Conservation (phyloP, 805 yeast species). For the Lachancea dasiensis region DNA sequence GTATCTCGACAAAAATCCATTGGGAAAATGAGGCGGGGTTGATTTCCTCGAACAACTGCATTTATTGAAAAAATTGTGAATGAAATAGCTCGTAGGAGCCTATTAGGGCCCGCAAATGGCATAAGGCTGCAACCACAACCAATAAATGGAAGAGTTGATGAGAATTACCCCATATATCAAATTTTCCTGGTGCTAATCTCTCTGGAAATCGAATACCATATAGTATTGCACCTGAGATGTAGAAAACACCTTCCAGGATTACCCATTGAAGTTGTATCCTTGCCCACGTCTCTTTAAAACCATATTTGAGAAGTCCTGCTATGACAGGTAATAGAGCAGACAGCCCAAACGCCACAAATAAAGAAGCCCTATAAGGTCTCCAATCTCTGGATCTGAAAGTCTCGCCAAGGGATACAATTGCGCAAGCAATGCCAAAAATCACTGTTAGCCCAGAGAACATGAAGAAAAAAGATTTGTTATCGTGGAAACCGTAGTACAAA, state of each 20-base stretch:
- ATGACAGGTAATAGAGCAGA: constrained; percentile 68
- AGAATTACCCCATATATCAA: constrained; percentile 70
- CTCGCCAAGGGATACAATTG: constrained; percentile 55
- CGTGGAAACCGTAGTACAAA: constrained; percentile 44
- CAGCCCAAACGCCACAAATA: constrained; percentile 77
- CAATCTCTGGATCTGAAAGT: constrained; percentile 63
- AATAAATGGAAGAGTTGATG: constrained; percentile 79
- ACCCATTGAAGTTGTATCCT: constrained; percentile 60
- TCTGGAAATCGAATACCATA: constrained; percentile 82
- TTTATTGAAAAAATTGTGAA: constrained; percentile 6
- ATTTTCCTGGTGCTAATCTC: constrained; percentile 52
- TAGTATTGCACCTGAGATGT: constrained; percentile 71
- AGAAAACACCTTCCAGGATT: constrained; percentile 62
- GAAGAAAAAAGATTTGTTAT: constrained; percentile 33
- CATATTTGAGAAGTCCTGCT: constrained; percentile 45
- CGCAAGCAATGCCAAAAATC: constrained; percentile 54
- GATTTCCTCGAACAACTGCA: background rate
- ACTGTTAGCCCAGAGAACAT: constrained; percentile 43
- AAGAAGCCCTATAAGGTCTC: constrained; percentile 69
- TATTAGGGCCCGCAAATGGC: constrained; percentile 62
- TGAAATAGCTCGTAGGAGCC: constrained; percentile 51
- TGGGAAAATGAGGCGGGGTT: background rate
- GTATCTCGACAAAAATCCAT: too few relatives aligned
- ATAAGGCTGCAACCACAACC: constrained; percentile 70
- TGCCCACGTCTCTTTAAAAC: constrained; percentile 40